Evolutionary conservation across 2,329 filamentous ascomycete species (phyloP).

Genomic region (Alternaria consortialis): DNA sequence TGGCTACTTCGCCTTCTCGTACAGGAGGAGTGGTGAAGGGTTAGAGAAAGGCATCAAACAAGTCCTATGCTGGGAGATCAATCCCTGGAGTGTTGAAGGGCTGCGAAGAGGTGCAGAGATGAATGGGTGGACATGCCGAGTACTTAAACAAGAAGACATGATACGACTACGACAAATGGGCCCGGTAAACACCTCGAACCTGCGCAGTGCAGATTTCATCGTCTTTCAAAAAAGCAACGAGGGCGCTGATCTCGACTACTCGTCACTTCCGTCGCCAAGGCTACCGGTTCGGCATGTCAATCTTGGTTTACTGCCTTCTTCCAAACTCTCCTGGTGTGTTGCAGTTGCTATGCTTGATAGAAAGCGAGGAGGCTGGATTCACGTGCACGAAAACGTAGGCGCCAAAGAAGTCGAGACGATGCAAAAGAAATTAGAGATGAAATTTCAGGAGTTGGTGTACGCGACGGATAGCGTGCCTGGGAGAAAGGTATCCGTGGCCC

Average conservation of each 20-base stretch:
- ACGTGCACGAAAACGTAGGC: slow-evolving; percentile 69
- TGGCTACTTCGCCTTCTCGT: slow-evolving; percentile 91
- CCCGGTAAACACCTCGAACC: background rate
- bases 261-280: slow-evolving; percentile 9
- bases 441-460: slow-evolving; percentile 47
- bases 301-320: slow-evolving; percentile 65
- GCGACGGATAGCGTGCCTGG: background rate
- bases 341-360: slow-evolving; percentile 60
- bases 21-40: slow-evolving; percentile 69
- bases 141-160: slow-evolving; percentile 10
- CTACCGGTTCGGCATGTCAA: slow-evolving; percentile 65
- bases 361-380: slow-evolving; percentile 62
- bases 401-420: slow-evolving; percentile 35
- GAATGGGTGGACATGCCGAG: slow-evolving; percentile 51
- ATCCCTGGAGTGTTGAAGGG: slow-evolving; percentile 63
- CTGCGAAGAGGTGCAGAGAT: slow-evolving; percentile 51
- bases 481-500: slow-evolving; percentile 55
- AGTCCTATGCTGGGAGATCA: slow-evolving; percentile 89
- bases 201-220: slow-evolving; percentile 36
- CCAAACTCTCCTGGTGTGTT: slow-evolving; percentile 58
- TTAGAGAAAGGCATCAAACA: slow-evolving; percentile 68
- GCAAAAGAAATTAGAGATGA: slow-evolving; percentile 49
- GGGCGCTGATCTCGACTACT: slow-evolving; percentile 29
- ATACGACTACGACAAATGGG: background rate
- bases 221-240: slow-evolving; percentile 56